These are phyloP conservation scores for Penicillium verhagenii DNA, from an alignment of 495 filamentous ascomycete species.

Conservation along the genomic window DNA sequence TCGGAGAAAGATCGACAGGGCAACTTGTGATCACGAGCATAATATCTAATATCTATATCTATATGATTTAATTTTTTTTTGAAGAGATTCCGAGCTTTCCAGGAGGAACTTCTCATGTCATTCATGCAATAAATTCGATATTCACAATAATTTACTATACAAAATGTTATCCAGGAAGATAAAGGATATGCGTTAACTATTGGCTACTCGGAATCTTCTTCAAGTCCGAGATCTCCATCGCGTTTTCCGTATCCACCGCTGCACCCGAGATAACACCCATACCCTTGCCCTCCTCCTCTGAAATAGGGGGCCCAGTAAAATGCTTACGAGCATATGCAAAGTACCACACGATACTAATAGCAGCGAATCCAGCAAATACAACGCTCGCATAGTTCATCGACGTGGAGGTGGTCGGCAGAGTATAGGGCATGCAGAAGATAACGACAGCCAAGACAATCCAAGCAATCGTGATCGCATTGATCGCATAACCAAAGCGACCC, in stretches of 20 bases:
- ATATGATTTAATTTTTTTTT: too few relatives aligned
- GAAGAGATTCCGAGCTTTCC: too few relatives aligned
- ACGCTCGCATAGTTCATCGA: conserved; percentile 63
- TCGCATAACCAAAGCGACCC: conserved; percentile 50
- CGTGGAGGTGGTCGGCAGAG: conserved; percentile 44
- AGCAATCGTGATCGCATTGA: conserved; percentile 48
- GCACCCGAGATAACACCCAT: conserved; percentile 36
- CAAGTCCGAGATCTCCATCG: conserved; percentile 11
- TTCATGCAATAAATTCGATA: neutral
- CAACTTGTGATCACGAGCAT: conserved; percentile 33
- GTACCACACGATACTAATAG: conserved; percentile 63
- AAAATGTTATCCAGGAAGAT: neutral
- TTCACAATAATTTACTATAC: neutral
- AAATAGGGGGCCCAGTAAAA: conserved; percentile 65
- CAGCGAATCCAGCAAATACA: conserved; percentile 60
- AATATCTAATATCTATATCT: too few relatives aligned
- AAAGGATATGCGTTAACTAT: neutral
- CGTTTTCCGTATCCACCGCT: conserved; percentile 26
- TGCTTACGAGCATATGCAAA: conserved; percentile 66
- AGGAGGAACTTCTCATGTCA: too few relatives aligned
- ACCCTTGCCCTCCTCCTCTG: conserved; percentile 33
- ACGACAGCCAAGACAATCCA: conserved; percentile 54
- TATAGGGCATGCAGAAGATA: conserved; percentile 57
- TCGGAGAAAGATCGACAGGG: conserved; percentile 35
- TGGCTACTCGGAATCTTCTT: conserved; percentile 16